Conservation (phyloP, 768 basidiomycete species). For the Lentinula sp. region DNA sequence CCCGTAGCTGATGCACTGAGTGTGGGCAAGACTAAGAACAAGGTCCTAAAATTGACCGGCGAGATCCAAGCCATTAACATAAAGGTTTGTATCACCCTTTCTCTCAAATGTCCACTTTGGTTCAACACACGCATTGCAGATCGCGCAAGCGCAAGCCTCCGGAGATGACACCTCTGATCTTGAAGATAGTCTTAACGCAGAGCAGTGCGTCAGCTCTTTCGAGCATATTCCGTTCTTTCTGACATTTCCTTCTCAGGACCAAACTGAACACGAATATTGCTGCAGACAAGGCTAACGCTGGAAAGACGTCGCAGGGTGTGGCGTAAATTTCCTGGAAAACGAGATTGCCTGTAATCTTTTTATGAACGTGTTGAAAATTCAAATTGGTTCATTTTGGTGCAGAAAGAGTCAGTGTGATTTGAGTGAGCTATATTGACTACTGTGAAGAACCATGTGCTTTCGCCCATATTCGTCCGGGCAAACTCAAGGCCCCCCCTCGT, state of each 20-base stretch:
- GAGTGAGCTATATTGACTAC: background rate
- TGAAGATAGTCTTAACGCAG: conserved; percentile 18
- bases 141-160: conserved; percentile 27
- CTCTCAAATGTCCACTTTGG: background rate
- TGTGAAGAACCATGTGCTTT: conserved; percentile 20
- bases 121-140: conserved; percentile 8
- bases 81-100: conserved; percentile 16
- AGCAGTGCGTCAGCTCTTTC: conserved; percentile 16
- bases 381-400: background rate
- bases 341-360: background rate
- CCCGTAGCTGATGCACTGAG: conserved; percentile 25
- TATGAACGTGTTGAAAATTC: background rate
- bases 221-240: background rate
- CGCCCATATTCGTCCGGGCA: conserved; percentile 65
- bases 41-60: conserved; percentile 36
- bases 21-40: conserved; percentile 38
- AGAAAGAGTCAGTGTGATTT: background rate
- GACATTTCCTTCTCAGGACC: conserved; percentile 11
- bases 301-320: conserved; percentile 18
- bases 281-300: conserved; percentile 23
- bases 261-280: conserved; percentile 32
- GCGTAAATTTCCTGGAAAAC: background rate
- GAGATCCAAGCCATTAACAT: conserved; percentile 27
- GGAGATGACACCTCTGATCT: conserved; percentile 22
- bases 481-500: conserved; percentile 63